Percentiles rank a stretch among this genome's conserved stretches.
phyloP scores from a whole-genome alignment of 2,329 filamentous ascomycete species.

The Penicillium sp. region DNA sequence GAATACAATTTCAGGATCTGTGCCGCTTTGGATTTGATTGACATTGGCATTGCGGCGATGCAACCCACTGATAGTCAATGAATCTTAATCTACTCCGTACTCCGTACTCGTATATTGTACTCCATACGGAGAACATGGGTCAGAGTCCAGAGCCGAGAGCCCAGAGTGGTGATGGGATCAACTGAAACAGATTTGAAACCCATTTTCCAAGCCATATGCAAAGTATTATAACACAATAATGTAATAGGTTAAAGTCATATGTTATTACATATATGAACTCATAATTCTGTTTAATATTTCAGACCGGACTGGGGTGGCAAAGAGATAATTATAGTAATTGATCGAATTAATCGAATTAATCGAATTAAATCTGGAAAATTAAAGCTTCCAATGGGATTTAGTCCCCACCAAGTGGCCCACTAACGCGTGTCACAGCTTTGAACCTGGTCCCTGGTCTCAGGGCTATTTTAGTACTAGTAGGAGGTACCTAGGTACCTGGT shows the following conservation, averaged over 20 bases:
- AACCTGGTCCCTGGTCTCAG: neutral
- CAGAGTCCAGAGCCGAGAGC: neutral
- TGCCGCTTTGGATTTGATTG: neutral
- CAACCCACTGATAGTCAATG: conserved; percentile 6
- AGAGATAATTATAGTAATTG: conserved; percentile 15
- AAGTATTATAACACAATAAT: neutral
- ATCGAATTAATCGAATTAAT: neutral
- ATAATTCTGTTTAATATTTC: neutral
- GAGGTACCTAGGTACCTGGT: no score
- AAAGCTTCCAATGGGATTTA: conserved; percentile 15
- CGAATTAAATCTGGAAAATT: neutral
- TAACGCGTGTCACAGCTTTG: conserved; percentile 28
- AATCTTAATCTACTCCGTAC: conserved; percentile 4
- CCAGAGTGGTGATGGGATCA: neutral
- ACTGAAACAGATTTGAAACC: conserved; percentile 17
- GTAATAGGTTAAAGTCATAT: neutral
- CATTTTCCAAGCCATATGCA: neutral
- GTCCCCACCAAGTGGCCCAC: conserved; percentile 20
- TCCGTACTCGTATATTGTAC: neutral
- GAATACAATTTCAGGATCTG: neutral
- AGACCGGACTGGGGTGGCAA: conserved; percentile 6
- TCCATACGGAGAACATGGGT: neutral
- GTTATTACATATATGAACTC: neutral
- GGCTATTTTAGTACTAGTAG: neutral
- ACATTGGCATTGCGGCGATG: conserved; percentile 9